phyloP scores from a whole-genome alignment of 768 basidiomycete genomes.

The Erythrobasidium yunnanense region DNA sequence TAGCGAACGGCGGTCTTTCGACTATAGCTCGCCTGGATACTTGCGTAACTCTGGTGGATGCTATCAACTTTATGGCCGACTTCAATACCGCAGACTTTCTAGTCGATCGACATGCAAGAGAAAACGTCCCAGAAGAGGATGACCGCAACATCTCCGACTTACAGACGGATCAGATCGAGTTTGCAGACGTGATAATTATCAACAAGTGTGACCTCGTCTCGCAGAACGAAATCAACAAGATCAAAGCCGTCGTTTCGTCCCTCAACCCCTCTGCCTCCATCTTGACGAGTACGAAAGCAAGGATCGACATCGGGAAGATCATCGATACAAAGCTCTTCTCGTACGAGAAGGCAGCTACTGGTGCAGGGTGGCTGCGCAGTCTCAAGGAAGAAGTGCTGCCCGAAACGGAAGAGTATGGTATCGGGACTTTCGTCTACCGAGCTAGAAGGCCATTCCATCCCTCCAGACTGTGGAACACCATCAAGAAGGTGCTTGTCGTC shows the following conservation, averaged over 20 bases:
- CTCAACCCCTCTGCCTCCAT: conserved; percentile 40
- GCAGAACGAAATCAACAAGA: conserved; percentile 30
- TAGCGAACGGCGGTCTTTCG: conserved; percentile 39
- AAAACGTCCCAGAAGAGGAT: conserved; percentile 40
- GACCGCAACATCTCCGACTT: conserved; percentile 38
- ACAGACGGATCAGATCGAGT: conserved; percentile 42
- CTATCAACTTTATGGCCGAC: conserved; percentile 37
- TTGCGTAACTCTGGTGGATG: conserved; percentile 41
- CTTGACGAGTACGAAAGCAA: conserved; percentile 26
- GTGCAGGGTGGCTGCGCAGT: conserved; percentile 41
- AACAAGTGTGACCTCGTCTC: conserved; percentile 40
- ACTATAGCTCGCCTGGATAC: conserved; percentile 39
- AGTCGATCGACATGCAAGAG: conserved; percentile 37
- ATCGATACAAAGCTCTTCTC: conserved; percentile 39
- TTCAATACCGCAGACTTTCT: conserved; percentile 42
- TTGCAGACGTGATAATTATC: conserved; percentile 41
- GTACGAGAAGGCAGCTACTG: conserved; percentile 38
- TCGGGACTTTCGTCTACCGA: conserved; percentile 38
- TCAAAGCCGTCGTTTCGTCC: conserved; percentile 35
- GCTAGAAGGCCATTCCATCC: conserved; percentile 42
- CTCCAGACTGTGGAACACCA: conserved; percentile 39
- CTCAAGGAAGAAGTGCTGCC: conserved; percentile 39
- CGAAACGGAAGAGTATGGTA: conserved; percentile 39
- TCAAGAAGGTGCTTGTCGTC: conserved; percentile 39
- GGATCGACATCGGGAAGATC: conserved; percentile 38